Base-by-base conservation (phyloP, 306 rosid genomes). In the Cicer cuneatum region DNA sequence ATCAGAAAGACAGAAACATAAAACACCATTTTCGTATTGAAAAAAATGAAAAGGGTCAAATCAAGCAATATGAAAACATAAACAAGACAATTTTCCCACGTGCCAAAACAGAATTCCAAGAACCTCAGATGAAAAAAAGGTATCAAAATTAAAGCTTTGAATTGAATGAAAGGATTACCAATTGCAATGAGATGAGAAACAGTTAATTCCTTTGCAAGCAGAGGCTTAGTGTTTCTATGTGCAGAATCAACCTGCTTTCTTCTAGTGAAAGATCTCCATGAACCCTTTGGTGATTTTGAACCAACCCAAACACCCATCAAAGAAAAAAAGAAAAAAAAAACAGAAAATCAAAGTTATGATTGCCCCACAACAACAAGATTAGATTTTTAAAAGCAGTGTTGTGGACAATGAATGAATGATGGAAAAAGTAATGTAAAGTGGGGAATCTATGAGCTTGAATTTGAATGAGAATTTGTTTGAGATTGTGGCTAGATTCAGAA, bases 241-340 rank as follows among this genome's bases (percentile, higher is more conserved):
- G 72, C 87, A 54, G 96, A 91, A 72, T 93, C 98, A 12, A 88
- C 97, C 80, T 80, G 90, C 70, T 93, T 93, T 71, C 89, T 86
- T 53, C 98, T 67, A 7, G 87, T 81, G 83, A 93, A 77, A 41
- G 86, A 86, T 67, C 73, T 84, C 21, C 83, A 74, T 82, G 90
- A 80, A 63, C 84, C 73, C 69, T 74, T 21, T 66, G 59, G 49
- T 18, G 66, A 77, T 24, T 68, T 74, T 40, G 87, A 82, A 84
- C 48, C 87, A 83, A 7, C 84, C 72, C 63, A 69, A 46, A 83
- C 54, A 39, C 96, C 96, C 96, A 93, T 92, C 75, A 39, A 78
- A 69, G 60, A 5, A 57, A 68, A 76, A 14, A 9, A 5, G 1
- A 8, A 8, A 39, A 13, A 24, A 38, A 29, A 24, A 51, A 1